Evolutionary conservation across 768 basidiomycete genomes (phyloP).

Genomic region (Xerocomus spinulosus): DNA sequence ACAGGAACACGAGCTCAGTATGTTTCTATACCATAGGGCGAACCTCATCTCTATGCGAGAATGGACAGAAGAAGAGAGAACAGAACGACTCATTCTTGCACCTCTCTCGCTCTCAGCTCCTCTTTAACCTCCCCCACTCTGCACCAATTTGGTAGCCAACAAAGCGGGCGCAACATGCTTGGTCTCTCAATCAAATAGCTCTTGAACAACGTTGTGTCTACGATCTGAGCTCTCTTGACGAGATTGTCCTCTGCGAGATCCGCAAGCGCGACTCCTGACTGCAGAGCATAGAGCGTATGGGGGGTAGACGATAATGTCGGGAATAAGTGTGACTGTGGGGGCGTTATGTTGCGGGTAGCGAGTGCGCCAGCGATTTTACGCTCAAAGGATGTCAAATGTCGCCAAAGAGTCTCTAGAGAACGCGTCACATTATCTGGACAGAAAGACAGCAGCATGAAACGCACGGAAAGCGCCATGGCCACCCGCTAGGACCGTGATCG

Average conservation of each 20-base stretch:
- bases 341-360: slow-evolving; percentile 60
- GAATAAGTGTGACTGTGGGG: slow-evolving; percentile 62
- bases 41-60: neutral
- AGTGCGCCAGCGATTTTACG: slow-evolving; percentile 82
- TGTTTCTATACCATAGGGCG: slow-evolving; percentile 72
- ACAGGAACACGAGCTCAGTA: slow-evolving; percentile 84
- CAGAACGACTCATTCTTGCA: too few relatives aligned
- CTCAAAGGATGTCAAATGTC: slow-evolving; percentile 85
- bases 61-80: neutral
- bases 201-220: slow-evolving; percentile 94
- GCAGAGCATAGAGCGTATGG: slow-evolving; percentile 72
- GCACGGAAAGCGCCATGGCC: too few relatives aligned
- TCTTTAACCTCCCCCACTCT: neutral
- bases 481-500: too few relatives aligned
- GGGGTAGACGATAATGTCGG: slow-evolving; percentile 67
- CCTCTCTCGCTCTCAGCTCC: neutral
- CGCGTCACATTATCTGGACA: slow-evolving; percentile 63
- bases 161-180: slow-evolving; percentile 62
- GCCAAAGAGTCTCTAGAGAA: slow-evolving; percentile 83
- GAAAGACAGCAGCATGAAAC: too few relatives aligned
- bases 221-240: slow-evolving; percentile 84
- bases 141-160: neutral
- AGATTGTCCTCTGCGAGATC: slow-evolving; percentile 79
- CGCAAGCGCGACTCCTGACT: slow-evolving; percentile 62
- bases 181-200: slow-evolving; percentile 82